Base-by-base conservation (phyloP, 495 filamentous ascomycete genomes). In the Talaromyces liani region DNA sequence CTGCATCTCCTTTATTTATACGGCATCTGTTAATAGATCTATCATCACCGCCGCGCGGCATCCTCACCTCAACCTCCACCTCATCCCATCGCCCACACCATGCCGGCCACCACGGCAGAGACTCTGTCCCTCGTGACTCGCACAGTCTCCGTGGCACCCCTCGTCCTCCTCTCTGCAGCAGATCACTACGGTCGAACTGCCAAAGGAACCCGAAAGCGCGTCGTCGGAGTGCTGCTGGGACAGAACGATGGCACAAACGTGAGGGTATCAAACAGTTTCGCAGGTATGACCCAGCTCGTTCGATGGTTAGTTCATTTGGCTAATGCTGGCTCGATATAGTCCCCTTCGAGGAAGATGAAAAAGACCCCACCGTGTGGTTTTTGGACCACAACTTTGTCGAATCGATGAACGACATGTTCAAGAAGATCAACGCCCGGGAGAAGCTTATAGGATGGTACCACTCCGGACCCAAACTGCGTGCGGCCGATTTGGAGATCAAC, bases 381-480 rank as follows among this genome's bases (percentile, higher is more conserved):
- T 81, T 98, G 61, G 94, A 98, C 69, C 94, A 98, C 84, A 98
- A 98, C 82, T 98, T 97, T 71, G 90, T 98, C 75, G 95, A 98
- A 77, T 91, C 88, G 66, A 98, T 98, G 94, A 94, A 93, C 82
- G 94, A 98, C 77, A 98, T 98, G 94, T 98, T 98, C 83, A 98
- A 98, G 84, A 98, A 98, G 79, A 92, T 98, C 81, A 98, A 98
- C 82, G 94, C 94, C 63, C 83, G 92, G 61, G 94, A 98, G 80
- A 98, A 98, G 87, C 84, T 98, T 72, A 93, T 98, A 80, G 94
- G 94, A 76, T 98, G 94, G 94, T 98, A 98, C 77, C 94, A 98
- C 76, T 96, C 95, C 8, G 94, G 94, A 58, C 94, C 94, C 24
- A 98, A 98, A 80, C 82, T 98, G 69, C 88, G 94, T 67, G 95